Conservation (phyloP, 2,329 filamentous ascomycete genomes). For the Chaetomiaceae sp. region DNA sequence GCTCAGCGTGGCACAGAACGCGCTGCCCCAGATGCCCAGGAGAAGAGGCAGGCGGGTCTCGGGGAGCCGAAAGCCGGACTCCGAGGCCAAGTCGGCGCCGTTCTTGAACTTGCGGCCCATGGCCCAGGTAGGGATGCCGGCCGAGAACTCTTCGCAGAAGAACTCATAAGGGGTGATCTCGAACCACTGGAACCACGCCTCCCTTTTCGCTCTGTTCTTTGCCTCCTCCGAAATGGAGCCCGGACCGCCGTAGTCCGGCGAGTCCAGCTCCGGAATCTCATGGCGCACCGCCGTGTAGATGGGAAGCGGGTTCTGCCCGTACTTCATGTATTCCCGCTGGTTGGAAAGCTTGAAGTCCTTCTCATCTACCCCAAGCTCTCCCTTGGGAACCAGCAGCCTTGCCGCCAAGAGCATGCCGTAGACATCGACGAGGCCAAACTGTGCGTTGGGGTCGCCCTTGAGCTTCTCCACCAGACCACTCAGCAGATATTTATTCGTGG, state of each 20-base stretch:
- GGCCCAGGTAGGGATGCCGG: constrained; percentile 93
- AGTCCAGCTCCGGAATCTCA: constrained; percentile 71
- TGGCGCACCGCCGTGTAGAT: constrained; percentile 96
- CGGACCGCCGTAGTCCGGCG: constrained; percentile 33
- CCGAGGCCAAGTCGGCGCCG: constrained; percentile 61
- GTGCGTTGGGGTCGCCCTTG: constrained; percentile 71
- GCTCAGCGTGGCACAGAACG: constrained; percentile 90
- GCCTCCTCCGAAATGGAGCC: constrained; percentile 40
- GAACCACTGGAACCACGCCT: constrained; percentile 97
- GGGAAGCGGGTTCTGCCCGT: constrained; percentile 78
- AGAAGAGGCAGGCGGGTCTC: constrained; percentile 79
- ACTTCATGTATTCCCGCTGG: constrained; percentile 69
- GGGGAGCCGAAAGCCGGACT: constrained; percentile 66
- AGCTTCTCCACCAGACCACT: constrained; percentile 88
- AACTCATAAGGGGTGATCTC: constrained; percentile 93
- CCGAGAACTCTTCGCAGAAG: constrained; percentile 86
- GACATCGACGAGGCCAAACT: constrained; percentile 87
- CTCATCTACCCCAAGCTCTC: constrained; percentile 71
- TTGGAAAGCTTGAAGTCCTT: constrained; percentile 87
- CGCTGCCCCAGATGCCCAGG: constrained; percentile 93
- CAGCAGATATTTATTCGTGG: constrained; percentile 88
- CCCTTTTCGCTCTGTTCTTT: constrained; percentile 51
- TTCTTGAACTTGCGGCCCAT: constrained; percentile 76
- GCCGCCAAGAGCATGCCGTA: constrained; percentile 85
- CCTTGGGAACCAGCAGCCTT: constrained; percentile 77